Evolutionary conservation across 2,329 filamentous ascomycete genomes (phyloP).

Genomic region (Botrytis porri): DNA sequence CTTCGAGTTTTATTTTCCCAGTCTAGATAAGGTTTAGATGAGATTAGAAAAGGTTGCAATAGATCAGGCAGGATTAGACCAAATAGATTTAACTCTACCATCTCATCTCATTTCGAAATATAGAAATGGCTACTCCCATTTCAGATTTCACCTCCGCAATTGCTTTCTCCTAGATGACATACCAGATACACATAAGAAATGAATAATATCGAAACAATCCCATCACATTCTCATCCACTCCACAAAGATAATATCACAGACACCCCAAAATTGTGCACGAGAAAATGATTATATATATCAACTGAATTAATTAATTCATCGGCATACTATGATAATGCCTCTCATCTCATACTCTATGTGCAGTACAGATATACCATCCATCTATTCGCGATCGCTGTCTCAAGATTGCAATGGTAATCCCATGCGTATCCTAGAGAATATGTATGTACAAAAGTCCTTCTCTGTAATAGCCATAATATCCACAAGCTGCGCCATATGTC

Average conservation of each 20-base stretch:
- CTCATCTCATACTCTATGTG: background rate
- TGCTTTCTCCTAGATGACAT: rapidly evolving
- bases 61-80: background rate
- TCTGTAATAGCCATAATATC: background rate
- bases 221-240: background rate
- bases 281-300: background rate
- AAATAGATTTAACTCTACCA: background rate
- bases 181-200: background rate
- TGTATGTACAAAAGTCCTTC: background rate
- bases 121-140: background rate
- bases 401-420: background rate
- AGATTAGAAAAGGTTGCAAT: background rate
- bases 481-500: background rate
- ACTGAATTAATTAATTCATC: background rate
- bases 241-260: background rate
- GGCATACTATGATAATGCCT: background rate
- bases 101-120: background rate
- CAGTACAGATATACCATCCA: background rate
- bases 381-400: background rate
- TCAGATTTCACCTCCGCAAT: background rate
- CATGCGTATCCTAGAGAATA: background rate
- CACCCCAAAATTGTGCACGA: background rate
- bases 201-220: background rate
- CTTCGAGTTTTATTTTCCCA: background rate
- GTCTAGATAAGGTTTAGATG: no score